Percentiles rank a stretch among this genome's conserved stretches.
phyloP scores from a whole-genome alignment of 805 yeast genomes.

The Tetrapisispora namnaoensis region DNA sequence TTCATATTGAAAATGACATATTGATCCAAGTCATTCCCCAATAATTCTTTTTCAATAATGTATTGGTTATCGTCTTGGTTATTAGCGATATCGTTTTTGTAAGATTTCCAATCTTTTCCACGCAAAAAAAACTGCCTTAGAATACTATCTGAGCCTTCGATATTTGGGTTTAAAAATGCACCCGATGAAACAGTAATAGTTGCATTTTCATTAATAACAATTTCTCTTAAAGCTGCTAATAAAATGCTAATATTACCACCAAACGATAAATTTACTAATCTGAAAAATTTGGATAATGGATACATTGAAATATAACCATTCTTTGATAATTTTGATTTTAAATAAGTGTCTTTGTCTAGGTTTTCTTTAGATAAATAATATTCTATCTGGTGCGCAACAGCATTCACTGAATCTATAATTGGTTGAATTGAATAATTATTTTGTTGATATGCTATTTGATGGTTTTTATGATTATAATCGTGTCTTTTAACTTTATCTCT shows the following conservation, averaged over 20 bases:
- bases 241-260: constrained; percentile 27
- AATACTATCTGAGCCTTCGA: not conserved
- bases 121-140: constrained; percentile 23
- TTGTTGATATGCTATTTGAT: constrained; percentile 1
- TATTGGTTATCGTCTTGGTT: constrained; percentile 2
- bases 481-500: not conserved
- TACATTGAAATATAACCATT: constrained; percentile 27
- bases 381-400: constrained; percentile 52
- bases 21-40: constrained; percentile 19
- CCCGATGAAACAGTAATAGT: constrained; percentile 24
- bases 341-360: constrained; percentile 69
- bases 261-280: constrained; percentile 45
- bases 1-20: constrained; percentile 5
- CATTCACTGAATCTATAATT: constrained; percentile 22
- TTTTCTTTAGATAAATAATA: constrained; percentile 88
- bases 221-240: constrained; percentile 26
- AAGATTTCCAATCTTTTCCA: constrained; percentile 22
- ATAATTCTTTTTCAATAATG: constrained; percentile 12
- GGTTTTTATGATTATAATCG: not conserved
- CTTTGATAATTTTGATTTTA: constrained; percentile 57
- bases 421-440: constrained; percentile 12
- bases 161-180: constrained; percentile 2
- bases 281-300: constrained; percentile 20
- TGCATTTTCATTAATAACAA: constrained; percentile 22
- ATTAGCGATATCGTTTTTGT: constrained; percentile 7